Evolutionary conservation across 345 rosid species (phyloP), one percentile per base, ranked within the genome.

Genomic region (Gossypium stocksii): DNA sequence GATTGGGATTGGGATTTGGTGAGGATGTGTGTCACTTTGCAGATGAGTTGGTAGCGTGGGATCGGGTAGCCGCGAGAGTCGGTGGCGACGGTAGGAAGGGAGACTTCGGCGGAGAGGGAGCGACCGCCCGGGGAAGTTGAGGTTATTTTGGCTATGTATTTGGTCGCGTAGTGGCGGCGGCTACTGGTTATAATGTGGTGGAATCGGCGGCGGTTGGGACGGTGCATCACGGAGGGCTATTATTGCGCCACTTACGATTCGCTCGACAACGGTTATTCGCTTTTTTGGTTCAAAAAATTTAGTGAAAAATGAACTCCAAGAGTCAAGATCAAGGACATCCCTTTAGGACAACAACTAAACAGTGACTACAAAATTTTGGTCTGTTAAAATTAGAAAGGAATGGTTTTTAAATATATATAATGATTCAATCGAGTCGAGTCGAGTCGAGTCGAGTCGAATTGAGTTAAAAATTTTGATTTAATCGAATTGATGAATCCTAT

Each of bases 61-160:
- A 92, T 74, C 29, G 87, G 81, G 87, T 89, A 89, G 77, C 97
- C 97, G 13, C 97, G 93, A 41, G 84, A 14, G 74, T 91, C 97
- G 79, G 82, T 15, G 17, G 92, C 91, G 25, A 86, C 83, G 1
- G 86, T 86, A 12, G 81, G 84, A 1, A 88, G 86, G 43, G 85
- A 77, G 22, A 92, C 97, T 82, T 91, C 95, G 43, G 92, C 97
- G 8, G 91, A 89, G 61, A 94, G 83, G 13, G 84, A 79, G n/a
- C 92, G 84, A 23, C 98, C 98, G 17, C 91, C 80, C 10, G 93
- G 80, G 70, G 95, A 91, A 9, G 90, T 75, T 62, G 98, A 94
- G 62, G 90, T 91, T 14, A 94, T 84, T 74, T 85, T 92, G 53
- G 93, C 97, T 2, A 88, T 81, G 78, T 88, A 94, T 59, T 86